These are phyloP conservation scores for Mycena pura DNA, from an alignment of 768 basidiomycete genomes.

Conservation along the genomic window DNA sequence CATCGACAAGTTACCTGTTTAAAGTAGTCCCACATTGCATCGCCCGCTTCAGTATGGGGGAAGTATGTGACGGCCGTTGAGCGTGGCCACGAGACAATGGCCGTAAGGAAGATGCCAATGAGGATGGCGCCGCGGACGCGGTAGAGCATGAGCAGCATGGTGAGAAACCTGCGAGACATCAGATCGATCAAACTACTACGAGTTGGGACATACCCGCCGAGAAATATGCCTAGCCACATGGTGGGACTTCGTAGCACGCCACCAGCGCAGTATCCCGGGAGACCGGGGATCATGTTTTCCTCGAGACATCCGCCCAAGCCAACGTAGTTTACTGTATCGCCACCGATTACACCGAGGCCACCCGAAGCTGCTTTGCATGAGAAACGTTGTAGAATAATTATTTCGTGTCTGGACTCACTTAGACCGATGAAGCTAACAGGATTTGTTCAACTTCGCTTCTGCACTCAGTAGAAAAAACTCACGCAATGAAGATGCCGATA, in stretches of 20 bases:
- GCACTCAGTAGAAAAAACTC: constrained; percentile 36
- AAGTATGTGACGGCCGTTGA: constrained; percentile 81
- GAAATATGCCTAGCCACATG: constrained; percentile 89
- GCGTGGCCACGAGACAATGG: constrained; percentile 90
- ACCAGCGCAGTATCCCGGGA: constrained; percentile 63
- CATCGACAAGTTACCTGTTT: no score
- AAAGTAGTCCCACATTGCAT: constrained; percentile 83
- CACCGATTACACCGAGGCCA: constrained; percentile 80
- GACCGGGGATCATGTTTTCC: constrained; percentile 52
- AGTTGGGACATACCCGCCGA: constrained; percentile 72
- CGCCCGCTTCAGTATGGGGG: constrained; percentile 71
- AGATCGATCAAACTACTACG: no score
- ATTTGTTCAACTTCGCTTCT: constrained; percentile 11
- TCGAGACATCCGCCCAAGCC: constrained; percentile 77
- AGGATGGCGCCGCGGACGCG: constrained; percentile 84
- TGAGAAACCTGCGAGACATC: constrained; percentile 61
- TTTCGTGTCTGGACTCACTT: constrained; percentile 49
- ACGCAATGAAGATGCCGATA: constrained; percentile 89
- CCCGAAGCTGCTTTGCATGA: constrained; percentile 52
- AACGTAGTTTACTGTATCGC: constrained; percentile 71
- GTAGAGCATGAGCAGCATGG: constrained; percentile 83
- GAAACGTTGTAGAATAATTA: background rate
- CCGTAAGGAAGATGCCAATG: constrained; percentile 83
- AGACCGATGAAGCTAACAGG: constrained; percentile 73
- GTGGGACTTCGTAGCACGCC: constrained; percentile 76